Evolutionary conservation across 225 moss, liverwort and hornwort genomes (phyloP), one percentile per base, ranked within the genome.

Genomic region (Marchantia paleacea): DNA sequence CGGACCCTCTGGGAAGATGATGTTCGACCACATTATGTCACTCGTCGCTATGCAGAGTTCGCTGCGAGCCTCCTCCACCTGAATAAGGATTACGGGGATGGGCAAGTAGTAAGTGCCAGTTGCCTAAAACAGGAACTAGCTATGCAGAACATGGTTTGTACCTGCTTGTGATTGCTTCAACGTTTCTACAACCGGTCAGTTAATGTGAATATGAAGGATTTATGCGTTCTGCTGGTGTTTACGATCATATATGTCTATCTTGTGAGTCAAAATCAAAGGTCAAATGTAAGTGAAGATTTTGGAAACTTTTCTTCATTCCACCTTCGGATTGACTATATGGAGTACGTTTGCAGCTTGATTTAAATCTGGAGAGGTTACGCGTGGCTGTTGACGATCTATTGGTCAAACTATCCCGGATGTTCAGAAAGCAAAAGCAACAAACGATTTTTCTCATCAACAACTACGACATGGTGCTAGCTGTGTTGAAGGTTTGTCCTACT

Each of bases 1-100:
- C 92, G 97, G 22, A 91, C 92, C 67, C 95, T 99, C 73, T 99
- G 97, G 97, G 97, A 99, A 81, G 97, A 99, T 78, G 97, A 99
- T 86, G 97, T 99, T 70, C 93, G 95, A 71, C 97, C 95, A 67
- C 97, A 99, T 76, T 99, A 99, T 82, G 97, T 99, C 53, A 95
- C 95, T 31, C 85, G 97, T 78, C 97, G 97, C 52, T 99, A 99
- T 82, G 97, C 97, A 82, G 97, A 99, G 80, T 99, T 99, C 89
- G 93, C 97, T 77, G 95, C 97, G 28, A 93, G 93, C 82, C 92
- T 99, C 53, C 91, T 99, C 30, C 94, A 99, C 69, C 92, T 99
- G 75, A 95, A 93, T 63, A 93, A 92, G 60, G 95, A 99, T 83
- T 92, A 94, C 81, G 97, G 95, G 81, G 97, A 99, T 87, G 97